Conservation (phyloP, 768 basidiomycete species). For the Boletus tomentosulus region DNA sequence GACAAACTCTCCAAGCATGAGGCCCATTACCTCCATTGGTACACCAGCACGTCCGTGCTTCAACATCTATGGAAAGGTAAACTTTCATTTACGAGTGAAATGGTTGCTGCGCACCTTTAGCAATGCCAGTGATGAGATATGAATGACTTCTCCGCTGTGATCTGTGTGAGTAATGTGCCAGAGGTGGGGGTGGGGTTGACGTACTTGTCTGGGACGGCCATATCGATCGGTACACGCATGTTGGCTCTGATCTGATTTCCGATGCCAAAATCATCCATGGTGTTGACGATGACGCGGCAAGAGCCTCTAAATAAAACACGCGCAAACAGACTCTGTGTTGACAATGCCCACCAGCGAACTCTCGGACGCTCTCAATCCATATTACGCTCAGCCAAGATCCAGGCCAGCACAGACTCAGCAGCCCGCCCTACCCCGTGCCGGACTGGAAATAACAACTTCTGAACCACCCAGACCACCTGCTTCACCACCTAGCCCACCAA, state of each 20-base stretch:
- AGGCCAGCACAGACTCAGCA: slow-evolving; percentile 30
- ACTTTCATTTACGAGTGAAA: not conserved
- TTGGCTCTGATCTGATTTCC: slow-evolving; percentile 45
- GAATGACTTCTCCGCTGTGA: slow-evolving; percentile 84
- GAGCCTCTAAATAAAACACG: slow-evolving; percentile 29
- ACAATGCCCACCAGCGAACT: slow-evolving; percentile 65
- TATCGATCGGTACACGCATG: slow-evolving; percentile 42
- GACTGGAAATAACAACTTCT: slow-evolving; percentile 58
- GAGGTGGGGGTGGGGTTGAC: slow-evolving; percentile 14
- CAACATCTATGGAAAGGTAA: slow-evolving; percentile 69
- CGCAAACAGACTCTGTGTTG: slow-evolving; percentile 20
- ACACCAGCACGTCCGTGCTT: slow-evolving; percentile 99
- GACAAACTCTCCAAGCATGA: slow-evolving; percentile 97
- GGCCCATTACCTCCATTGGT: slow-evolving; percentile 99
- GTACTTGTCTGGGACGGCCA: slow-evolving; percentile 72
- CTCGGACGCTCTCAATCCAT: slow-evolving; percentile 74
- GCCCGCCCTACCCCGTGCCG: slow-evolving; percentile 56
- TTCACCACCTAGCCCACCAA: slow-evolving; percentile 31
- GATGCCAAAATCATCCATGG: slow-evolving; percentile 46
- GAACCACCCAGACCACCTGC: slow-evolving; percentile 26
- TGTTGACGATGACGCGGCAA: slow-evolving; percentile 47
- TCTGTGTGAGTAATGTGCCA: not conserved
- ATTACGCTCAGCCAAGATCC: slow-evolving; percentile 44
- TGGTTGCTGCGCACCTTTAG: slow-evolving; percentile 65
- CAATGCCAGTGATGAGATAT: slow-evolving; percentile 95